A percentile compares a stretch with the other conserved stretches of the same genome.
These are phyloP conservation scores for Mrakia blollopis DNA, from an alignment of 768 basidiomycete species.

Conservation along the genomic window DNA sequence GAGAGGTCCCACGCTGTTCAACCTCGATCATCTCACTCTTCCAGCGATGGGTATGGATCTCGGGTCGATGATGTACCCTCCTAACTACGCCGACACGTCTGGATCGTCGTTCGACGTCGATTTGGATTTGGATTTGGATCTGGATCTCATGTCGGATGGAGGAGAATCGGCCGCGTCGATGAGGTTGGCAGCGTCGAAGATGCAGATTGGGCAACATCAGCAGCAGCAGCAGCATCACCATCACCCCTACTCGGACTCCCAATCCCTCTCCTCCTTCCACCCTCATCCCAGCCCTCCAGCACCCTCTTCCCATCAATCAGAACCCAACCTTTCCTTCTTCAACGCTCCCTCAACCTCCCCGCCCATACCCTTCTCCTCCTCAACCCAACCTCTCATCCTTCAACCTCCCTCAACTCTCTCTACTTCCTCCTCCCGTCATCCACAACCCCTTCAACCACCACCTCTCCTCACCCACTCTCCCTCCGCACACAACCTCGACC, in stretches of 20 bases:
- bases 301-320: slow-evolving; percentile 3
- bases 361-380: background rate
- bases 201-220: background rate
- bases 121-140: background rate
- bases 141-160: slow-evolving; percentile 12
- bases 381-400: background rate
- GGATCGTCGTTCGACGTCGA: slow-evolving; percentile 10
- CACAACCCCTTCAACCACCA: background rate
- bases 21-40: slow-evolving; percentile 12
- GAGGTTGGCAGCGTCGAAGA: slow-evolving; percentile 1
- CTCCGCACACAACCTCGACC: background rate
- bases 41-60: slow-evolving; percentile 8
- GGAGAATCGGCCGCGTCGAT: slow-evolving; percentile 8
- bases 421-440: background rate
- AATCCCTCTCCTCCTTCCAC: slow-evolving; percentile 1
- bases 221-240: background rate
- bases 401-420: background rate
- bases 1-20: background rate
- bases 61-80: background rate
- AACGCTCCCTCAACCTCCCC: background rate
- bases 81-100: slow-evolving; percentile 10
- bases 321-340: background rate
- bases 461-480: background rate
- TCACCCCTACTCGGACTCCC: slow-evolving; percentile 1
- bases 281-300: background rate